Evolutionary conservation across 257 asterid species (phyloP).

Genomic region (Gentiana macrophylla): DNA sequence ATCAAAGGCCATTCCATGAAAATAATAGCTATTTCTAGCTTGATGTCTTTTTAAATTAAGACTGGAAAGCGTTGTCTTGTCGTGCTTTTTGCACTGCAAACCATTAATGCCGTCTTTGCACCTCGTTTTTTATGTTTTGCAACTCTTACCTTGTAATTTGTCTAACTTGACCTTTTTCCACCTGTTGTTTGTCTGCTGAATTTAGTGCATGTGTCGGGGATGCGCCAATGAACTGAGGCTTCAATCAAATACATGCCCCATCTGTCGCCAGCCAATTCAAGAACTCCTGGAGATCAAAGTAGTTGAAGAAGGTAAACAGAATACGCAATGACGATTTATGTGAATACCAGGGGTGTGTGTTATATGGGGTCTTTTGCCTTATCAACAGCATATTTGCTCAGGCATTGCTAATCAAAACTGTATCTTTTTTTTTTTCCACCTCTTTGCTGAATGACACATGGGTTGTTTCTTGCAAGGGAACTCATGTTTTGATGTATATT

Average conservation of each 20-base stretch:
- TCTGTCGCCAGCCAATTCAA: constrained; percentile 78
- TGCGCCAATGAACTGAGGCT: constrained; percentile 79
- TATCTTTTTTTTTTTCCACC: constrained; percentile 1
- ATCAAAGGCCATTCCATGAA: background rate
- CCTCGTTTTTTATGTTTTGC: too few species aligned
- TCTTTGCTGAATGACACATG: background rate
- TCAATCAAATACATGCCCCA: constrained; percentile 77
- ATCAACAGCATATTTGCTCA: background rate
- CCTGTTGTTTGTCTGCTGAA: background rate
- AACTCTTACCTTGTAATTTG: too few species aligned
- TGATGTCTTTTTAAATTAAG: too few species aligned
- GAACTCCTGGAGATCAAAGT: constrained; percentile 85
- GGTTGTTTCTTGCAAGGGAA: too few species aligned
- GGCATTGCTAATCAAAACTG: background rate
- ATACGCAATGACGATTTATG: background rate
- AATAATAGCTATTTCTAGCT: background rate
- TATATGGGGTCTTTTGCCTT: background rate
- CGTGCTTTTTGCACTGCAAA: too few species aligned
- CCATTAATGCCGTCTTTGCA: too few species aligned
- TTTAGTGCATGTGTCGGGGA: constrained; percentile 72
- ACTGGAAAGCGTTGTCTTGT: too few species aligned
- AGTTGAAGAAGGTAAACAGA: constrained; percentile 47
- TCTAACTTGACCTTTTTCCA: background rate
- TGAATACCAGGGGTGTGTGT: too few species aligned
- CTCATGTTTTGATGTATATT: too few species aligned